Evolutionary conservation across 116 monocot species (phyloP).

Genomic region (Cymodocea nodosa): DNA sequence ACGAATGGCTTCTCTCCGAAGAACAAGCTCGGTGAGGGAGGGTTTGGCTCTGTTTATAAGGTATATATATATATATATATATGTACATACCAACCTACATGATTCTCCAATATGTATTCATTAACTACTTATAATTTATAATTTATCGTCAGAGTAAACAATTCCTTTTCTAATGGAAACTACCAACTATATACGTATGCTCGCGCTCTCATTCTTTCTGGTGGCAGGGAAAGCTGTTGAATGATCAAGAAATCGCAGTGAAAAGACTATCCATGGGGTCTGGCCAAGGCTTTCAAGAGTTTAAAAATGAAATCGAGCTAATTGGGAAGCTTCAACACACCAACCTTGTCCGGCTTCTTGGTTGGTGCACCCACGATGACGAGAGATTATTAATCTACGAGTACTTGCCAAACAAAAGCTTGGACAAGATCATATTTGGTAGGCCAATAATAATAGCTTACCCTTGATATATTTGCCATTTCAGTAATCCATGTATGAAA

Average conservation of each 20-base stretch:
- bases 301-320: constrained; percentile 12
- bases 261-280: constrained; percentile 8
- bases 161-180: no score
- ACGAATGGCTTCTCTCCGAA: constrained; percentile 4
- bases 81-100: no score
- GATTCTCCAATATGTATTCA: no score
- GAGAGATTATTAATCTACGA: no score
- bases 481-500: not conserved
- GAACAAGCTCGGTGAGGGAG: constrained; percentile 10
- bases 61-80: no score
- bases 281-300: constrained; percentile 10
- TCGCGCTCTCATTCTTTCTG: not conserved
- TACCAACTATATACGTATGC: no score
- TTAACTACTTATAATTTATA: no score
- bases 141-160: not conserved
- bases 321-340: constrained; percentile 7
- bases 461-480: no score
- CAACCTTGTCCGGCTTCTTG: no score
- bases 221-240: constrained; percentile 6
- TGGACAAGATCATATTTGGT: constrained; percentile 17
- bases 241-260: constrained; percentile 15
- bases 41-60: constrained; percentile 13
- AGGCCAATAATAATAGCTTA: no score
- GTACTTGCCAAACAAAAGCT: no score
- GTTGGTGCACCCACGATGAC: no score